Evolutionary conservation across 2,329 filamentous ascomycete species (phyloP).

Genomic region (Drechslerella coelobrocha): DNA sequence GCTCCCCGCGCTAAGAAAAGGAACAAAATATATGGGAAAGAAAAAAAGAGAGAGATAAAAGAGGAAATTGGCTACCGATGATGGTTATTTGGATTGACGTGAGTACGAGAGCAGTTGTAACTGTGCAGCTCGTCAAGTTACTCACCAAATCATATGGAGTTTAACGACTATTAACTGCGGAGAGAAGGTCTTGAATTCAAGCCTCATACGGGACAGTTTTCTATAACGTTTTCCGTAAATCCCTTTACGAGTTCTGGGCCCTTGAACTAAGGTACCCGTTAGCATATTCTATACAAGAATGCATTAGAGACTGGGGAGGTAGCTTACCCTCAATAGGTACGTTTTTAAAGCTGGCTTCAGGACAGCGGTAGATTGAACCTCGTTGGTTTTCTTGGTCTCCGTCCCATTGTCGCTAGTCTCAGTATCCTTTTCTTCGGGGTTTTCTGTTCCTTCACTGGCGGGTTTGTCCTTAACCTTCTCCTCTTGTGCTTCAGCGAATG

Average conservation of each 20-base stretch:
- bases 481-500: slow-evolving; percentile 19
- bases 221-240: slow-evolving; percentile 21
- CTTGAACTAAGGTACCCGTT: slow-evolving; percentile 31
- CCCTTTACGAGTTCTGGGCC: slow-evolving; percentile 15
- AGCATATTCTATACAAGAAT: background rate
- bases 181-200: background rate
- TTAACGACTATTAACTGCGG: background rate
- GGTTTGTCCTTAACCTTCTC: background rate
- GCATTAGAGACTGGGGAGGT: background rate
- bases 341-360: slow-evolving; percentile 19
- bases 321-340: slow-evolving; percentile 38
- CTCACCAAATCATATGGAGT: too few relatives aligned
- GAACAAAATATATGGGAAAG: background rate
- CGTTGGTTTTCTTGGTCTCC: slow-evolving; percentile 1
- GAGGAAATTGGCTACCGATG: too few relatives aligned
- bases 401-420: slow-evolving; percentile 1
- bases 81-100: too few relatives aligned
- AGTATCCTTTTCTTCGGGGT: background rate
- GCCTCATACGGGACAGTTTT: slow-evolving; percentile 4
- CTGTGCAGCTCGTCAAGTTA: too few relatives aligned
- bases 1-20: background rate
- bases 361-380: background rate
- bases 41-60: too few relatives aligned
- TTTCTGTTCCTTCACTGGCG: background rate
- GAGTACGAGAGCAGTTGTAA: too few relatives aligned